These are phyloP conservation scores for Trichoderma atroviride DNA, from an alignment of 2,329 filamentous ascomycete genomes.

Conservation along the genomic window DNA sequence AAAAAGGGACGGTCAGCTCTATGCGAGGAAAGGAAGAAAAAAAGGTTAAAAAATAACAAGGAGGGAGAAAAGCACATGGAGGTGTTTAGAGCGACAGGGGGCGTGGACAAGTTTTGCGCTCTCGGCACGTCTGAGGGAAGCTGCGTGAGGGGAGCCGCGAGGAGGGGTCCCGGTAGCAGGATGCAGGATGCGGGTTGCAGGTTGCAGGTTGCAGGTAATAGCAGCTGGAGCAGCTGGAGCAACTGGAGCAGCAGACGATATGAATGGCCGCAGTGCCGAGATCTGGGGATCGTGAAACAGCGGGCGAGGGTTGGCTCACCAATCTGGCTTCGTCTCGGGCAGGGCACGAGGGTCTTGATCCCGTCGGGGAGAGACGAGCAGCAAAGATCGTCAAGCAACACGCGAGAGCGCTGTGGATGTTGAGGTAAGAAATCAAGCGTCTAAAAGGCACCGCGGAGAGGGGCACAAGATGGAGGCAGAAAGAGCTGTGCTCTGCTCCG, in stretches of 20 bases:
- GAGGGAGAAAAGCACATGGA: neutral
- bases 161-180: constrained; percentile 21
- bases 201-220: neutral
- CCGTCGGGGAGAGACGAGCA: neutral
- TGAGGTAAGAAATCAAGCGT: neutral
- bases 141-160: constrained; percentile 10
- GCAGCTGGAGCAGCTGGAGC: neutral
- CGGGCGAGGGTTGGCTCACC: neutral
- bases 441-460: neutral
- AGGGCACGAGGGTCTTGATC: neutral
- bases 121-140: neutral
- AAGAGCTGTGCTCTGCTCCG: neutral
- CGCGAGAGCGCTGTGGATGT: neutral
- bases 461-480: neutral
- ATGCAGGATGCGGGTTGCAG: neutral
- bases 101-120: neutral
- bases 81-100: constrained; percentile 10
- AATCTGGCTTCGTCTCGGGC: neutral
- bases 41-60: neutral
- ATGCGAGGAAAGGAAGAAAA: neutral
- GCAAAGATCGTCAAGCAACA: neutral
- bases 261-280: constrained; percentile 16
- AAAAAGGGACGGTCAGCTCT: neutral
- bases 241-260: constrained; percentile 11
- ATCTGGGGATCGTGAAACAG: constrained; percentile 10